Evolutionary conservation across 495 filamentous ascomycete species (phyloP).

Genomic region (Xylaria longipes): DNA sequence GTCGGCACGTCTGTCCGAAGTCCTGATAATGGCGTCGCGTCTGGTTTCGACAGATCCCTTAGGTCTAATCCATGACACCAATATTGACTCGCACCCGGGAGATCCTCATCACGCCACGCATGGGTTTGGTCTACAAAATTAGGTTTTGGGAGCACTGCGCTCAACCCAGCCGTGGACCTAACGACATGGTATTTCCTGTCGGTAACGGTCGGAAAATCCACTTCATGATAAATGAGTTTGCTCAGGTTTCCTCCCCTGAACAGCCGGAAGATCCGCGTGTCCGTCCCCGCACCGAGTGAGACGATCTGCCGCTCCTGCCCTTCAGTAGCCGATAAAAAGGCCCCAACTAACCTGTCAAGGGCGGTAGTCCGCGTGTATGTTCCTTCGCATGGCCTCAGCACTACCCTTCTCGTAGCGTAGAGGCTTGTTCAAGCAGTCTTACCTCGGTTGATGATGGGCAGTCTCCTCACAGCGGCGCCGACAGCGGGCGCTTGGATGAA

Average conservation of each 20-base stretch:
- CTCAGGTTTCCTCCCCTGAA: conserved; percentile 42
- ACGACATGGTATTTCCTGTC: conserved; percentile 60
- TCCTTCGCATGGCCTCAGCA: conserved; percentile 56
- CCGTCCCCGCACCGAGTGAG: conserved; percentile 91
- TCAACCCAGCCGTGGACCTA: conserved; percentile 37
- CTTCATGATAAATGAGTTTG: conserved; percentile 81
- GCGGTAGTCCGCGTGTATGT: conserved; percentile 93
- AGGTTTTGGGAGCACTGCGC: conserved; percentile 38
- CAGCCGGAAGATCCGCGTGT: conserved; percentile 84
- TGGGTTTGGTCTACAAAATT: conserved; percentile 28
- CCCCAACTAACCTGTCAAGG: conserved; percentile 77
- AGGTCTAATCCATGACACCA: conserved; percentile 85
- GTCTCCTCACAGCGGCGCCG: conserved; percentile 55
- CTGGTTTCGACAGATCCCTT: conserved; percentile 59
- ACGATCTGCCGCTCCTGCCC: conserved; percentile 76
- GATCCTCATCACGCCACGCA: conserved; percentile 38
- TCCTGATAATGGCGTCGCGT: conserved; percentile 33
- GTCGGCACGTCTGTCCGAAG: conserved; percentile 67
- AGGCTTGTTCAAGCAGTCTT: conserved; percentile 32
- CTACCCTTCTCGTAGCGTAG: conserved; percentile 23
- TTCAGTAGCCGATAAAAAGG: conserved; percentile 63
- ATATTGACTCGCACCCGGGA: conserved; percentile 54
- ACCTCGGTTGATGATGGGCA: conserved; percentile 96
- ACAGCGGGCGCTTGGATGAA: conserved; percentile 60
- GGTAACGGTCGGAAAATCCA: conserved; percentile 85